phyloP scores from a whole-genome alignment of 306 rosid genomes.

The Vigna radiata region DNA sequence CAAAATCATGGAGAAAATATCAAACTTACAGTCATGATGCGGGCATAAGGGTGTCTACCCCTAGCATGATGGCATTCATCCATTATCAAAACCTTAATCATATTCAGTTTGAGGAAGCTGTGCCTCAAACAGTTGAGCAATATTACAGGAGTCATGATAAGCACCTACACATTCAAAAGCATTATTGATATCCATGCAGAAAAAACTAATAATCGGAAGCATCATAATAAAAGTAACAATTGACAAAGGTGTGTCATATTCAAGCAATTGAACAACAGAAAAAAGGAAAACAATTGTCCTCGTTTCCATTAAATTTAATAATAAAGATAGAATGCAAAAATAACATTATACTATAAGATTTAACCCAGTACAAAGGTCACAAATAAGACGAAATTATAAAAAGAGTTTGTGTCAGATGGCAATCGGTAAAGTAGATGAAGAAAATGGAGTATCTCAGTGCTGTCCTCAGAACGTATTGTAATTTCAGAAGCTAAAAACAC shows the following conservation, averaged over 20 bases:
- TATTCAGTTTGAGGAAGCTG: slow-evolving; percentile 68
- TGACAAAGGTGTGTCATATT: not conserved
- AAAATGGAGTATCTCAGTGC: not conserved
- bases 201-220: not conserved
- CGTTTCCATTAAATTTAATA: not conserved
- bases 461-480: not conserved
- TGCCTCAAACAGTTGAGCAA: slow-evolving; percentile 69
- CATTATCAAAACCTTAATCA: slow-evolving; percentile 82
- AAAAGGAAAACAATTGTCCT: not conserved
- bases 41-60: slow-evolving; percentile 72
- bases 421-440: not conserved
- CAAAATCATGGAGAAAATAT: slow-evolving; percentile 25
- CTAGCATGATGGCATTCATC: slow-evolving; percentile 94
- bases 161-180: slow-evolving; percentile 61
- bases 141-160: slow-evolving; percentile 88
- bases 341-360: not conserved
- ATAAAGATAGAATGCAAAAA: not conserved
- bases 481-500: not conserved
- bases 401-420: not conserved
- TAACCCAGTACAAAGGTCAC: not conserved
- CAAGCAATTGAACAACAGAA: not conserved
- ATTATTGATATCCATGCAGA: slow-evolving; percentile 1
- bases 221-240: slow-evolving; percentile 1
- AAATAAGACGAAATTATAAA: not conserved
- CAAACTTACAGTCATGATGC: slow-evolving; percentile 76